Conservation (phyloP, 2,329 filamentous ascomycete species). For the Arachnopeziza araneosa region DNA sequence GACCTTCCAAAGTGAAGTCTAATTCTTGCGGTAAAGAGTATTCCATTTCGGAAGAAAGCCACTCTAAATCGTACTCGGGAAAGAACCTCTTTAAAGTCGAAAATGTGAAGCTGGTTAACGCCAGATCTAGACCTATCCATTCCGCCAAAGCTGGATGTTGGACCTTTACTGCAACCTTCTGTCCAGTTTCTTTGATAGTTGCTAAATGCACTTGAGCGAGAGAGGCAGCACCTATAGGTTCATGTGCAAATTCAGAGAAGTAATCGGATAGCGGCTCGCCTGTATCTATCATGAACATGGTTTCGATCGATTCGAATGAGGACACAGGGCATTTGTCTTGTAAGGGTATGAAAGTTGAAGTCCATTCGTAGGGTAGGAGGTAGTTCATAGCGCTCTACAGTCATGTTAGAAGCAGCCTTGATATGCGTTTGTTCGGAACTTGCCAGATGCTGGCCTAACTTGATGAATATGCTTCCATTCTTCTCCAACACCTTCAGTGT, state of each 20-base stretch:
- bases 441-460: slow-evolving; percentile 88
- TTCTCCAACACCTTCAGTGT: slow-evolving; percentile 84
- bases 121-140: slow-evolving; percentile 84
- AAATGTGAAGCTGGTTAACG: slow-evolving; percentile 84
- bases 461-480: slow-evolving; percentile 98
- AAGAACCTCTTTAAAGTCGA: slow-evolving; percentile 87
- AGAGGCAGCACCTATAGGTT: slow-evolving; percentile 87
- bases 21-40: slow-evolving; percentile 84
- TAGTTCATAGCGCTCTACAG: slow-evolving; percentile 86
- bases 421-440: slow-evolving; percentile 9
- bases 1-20: slow-evolving; percentile 79
- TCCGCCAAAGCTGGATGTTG: slow-evolving; percentile 87
- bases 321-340: slow-evolving; percentile 96
- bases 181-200: slow-evolving; percentile 72
- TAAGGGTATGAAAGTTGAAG: slow-evolving; percentile 87
- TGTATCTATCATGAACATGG: slow-evolving; percentile 82
- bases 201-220: slow-evolving; percentile 92
- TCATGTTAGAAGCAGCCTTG: slow-evolving; percentile 17
- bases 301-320: slow-evolving; percentile 76
- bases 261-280: slow-evolving; percentile 71
- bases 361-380: slow-evolving; percentile 80
- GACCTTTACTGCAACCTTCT: slow-evolving; percentile 91
- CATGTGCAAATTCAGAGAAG: slow-evolving; percentile 76
- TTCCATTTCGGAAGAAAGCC: slow-evolving; percentile 92
- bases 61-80: slow-evolving; percentile 95